A percentile compares a stretch with the other conserved stretches of the same genome.
Conservation (phyloP, 2,329 filamentous ascomycete species). For the Arthrobotrys sphaeroides region DNA sequence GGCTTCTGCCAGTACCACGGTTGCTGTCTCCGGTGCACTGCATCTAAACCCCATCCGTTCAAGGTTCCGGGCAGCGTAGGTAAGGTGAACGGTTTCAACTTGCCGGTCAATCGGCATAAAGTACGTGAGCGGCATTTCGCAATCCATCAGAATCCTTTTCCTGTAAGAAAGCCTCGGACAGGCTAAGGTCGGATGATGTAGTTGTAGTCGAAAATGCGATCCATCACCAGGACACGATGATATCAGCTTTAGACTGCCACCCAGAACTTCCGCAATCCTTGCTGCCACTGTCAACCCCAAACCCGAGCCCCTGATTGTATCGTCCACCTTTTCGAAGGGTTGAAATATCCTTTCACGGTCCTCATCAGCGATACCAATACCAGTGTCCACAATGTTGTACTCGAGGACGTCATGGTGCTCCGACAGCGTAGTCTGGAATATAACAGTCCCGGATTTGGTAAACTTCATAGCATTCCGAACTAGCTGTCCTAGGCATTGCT, state of each 20-base stretch:
- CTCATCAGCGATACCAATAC: conserved; percentile 61
- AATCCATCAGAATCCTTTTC: conserved; percentile 12
- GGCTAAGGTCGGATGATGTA: conserved; percentile 58
- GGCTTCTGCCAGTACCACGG: conserved; percentile 30
- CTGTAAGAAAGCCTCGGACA: conserved; percentile 23
- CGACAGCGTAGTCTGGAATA: conserved; percentile 59
- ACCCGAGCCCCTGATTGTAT: conserved; percentile 61
- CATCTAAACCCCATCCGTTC: conserved; percentile 44
- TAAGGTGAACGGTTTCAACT: conserved; percentile 35
- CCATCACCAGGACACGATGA: conserved; percentile 60
- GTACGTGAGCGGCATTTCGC: conserved; percentile 48
- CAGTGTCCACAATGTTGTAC: conserved; percentile 64
- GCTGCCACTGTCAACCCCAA: conserved; percentile 63
- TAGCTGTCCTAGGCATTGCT: conserved; percentile 63
- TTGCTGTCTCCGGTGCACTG: conserved; percentile 5
- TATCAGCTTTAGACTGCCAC: conserved; percentile 61
- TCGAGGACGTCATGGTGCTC: conserved; percentile 59
- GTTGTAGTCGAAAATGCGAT: conserved; percentile 62
- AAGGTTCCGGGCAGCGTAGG: conserved; percentile 29
- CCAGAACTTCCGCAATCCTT: conserved; percentile 62
- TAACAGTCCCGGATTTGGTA: conserved; percentile 61
- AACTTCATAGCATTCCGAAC: conserved; percentile 63
- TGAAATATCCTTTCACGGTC: conserved; percentile 63
- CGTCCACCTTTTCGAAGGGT: conserved; percentile 63
- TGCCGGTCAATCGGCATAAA: conserved; percentile 39